Conservation (phyloP, 176 grass and related monocot genomes). For the Rhynchospora tenuis region DNA sequence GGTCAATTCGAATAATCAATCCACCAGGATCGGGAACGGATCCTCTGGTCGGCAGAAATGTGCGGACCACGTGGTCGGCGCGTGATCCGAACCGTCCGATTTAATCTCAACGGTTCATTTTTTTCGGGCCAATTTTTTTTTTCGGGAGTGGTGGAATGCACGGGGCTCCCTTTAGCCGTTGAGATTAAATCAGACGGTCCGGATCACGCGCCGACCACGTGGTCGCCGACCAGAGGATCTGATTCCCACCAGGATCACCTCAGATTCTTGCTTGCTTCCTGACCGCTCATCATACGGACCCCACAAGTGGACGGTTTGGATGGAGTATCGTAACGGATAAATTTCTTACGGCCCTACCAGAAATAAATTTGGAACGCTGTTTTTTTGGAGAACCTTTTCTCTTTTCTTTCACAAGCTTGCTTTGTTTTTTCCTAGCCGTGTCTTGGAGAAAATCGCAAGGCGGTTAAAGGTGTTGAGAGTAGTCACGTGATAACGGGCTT, state of each 20-base stretch:
- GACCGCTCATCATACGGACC: background rate
- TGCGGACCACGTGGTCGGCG: too few species aligned
- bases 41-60: too few species aligned
- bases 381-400: background rate
- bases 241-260: background rate
- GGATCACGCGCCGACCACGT: too few species aligned
- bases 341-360: background rate
- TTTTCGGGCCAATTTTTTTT: too few species aligned
- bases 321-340: background rate
- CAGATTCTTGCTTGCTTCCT: background rate
- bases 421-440: background rate
- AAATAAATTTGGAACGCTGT: background rate
- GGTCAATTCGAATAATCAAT: too few species aligned
- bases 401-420: background rate
- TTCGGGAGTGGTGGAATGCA: too few species aligned
- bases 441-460: background rate
- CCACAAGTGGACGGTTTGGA: background rate
- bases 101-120: too few species aligned
- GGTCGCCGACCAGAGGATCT: too few species aligned
- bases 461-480: background rate
- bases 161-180: too few species aligned
- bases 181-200: too few species aligned
- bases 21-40: too few species aligned
- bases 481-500: background rate
- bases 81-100: too few species aligned